A percentile compares a stretch with the other conserved stretches of the same genome.
These are phyloP conservation scores for Saccharomyces uvarum DNA, from an alignment of 1,139 yeast species.

Conservation along the genomic window DNA sequence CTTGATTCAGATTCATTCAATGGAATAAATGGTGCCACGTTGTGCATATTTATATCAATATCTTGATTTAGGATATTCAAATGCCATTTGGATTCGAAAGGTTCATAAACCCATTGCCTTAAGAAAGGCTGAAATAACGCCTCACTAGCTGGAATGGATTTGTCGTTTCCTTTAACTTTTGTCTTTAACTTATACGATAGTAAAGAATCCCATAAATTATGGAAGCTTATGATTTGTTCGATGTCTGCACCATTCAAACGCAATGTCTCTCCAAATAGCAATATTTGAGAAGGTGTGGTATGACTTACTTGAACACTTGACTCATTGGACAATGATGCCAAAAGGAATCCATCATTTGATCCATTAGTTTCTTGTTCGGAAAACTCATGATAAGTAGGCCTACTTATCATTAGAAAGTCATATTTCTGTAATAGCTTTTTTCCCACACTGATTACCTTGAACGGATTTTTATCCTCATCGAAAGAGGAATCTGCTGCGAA, in stretches of 20 bases:
- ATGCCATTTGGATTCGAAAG: conserved; percentile 74
- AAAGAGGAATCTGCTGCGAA: conserved; percentile 44
- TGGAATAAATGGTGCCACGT: conserved; percentile 76
- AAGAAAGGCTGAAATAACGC: conserved; percentile 51
- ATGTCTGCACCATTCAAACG: neutral
- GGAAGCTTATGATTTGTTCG: conserved; percentile 14
- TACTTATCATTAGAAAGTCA: conserved; percentile 43
- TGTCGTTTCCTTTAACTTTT: neutral
- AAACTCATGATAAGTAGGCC: neutral
- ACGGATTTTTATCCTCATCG: conserved; percentile 43
- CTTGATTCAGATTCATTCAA: conserved; percentile 28
- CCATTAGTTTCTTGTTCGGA: conserved; percentile 15
- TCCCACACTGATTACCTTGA: conserved; percentile 39
- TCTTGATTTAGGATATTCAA: conserved; percentile 38
- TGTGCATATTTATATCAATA: conserved; percentile 48
- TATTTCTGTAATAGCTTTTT: conserved; percentile 35
- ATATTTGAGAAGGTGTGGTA: neutral
- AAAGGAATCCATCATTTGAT: conserved; percentile 33
- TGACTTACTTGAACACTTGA: neutral
- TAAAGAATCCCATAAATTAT: conserved; percentile 27
- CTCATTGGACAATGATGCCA: conserved; percentile 11
- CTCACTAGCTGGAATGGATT: conserved; percentile 3
- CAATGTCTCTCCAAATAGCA: conserved; percentile 1
- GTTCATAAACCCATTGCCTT: conserved; percentile 59
- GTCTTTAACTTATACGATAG: conserved; percentile 20